A percentile compares a stretch with the other conserved stretches of the same genome.
Evolutionary conservation across 257 asterid genomes (phyloP).

Genomic region (Ocimum tenuiflorum): DNA sequence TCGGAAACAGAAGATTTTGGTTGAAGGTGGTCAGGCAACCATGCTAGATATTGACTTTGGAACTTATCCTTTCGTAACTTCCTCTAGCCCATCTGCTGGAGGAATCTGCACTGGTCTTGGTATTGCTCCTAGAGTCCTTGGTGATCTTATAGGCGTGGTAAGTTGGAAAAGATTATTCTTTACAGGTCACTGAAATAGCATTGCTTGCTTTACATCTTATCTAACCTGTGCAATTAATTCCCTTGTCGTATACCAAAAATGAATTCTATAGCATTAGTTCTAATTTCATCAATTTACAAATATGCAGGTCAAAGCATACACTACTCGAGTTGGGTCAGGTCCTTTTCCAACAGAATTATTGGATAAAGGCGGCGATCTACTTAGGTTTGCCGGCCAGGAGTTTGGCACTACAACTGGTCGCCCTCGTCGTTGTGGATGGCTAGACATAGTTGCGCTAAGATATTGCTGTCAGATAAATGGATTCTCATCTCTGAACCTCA

Average conservation of each 20-base stretch:
- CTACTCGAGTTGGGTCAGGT: conserved; percentile 96
- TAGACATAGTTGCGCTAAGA: conserved; percentile 79
- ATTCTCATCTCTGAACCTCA: conserved; percentile 85
- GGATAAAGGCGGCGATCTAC: conserved; percentile 70
- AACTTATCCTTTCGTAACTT: conserved; percentile 90
- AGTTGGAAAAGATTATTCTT: conserved; percentile 22
- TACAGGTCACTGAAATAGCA: too few relatives aligned
- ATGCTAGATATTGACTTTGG: conserved; percentile 96
- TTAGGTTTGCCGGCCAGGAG: conserved; percentile 88
- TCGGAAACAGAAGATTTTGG: conserved; percentile 63
- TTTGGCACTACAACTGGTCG: conserved; percentile 99
- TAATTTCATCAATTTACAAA: conserved; percentile 1
- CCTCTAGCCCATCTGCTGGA: conserved; percentile 97
- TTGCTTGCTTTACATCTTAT: neutral
- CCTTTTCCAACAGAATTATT: conserved; percentile 92
- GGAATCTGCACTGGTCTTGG: conserved; percentile 99
- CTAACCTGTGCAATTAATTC: neutral
- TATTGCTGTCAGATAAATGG: conserved; percentile 88
- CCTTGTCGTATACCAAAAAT: neutral
- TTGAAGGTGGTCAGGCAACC: conserved; percentile 99
- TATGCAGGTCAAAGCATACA: conserved; percentile 89
- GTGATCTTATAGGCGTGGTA: conserved; percentile 97
- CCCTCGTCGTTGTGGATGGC: conserved; percentile 99
- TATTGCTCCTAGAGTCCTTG: conserved; percentile 83
- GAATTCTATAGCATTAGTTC: too few relatives aligned